Evolutionary conservation across 257 asterid genomes (phyloP).

Genomic region (Solanum ossicruentum): DNA sequence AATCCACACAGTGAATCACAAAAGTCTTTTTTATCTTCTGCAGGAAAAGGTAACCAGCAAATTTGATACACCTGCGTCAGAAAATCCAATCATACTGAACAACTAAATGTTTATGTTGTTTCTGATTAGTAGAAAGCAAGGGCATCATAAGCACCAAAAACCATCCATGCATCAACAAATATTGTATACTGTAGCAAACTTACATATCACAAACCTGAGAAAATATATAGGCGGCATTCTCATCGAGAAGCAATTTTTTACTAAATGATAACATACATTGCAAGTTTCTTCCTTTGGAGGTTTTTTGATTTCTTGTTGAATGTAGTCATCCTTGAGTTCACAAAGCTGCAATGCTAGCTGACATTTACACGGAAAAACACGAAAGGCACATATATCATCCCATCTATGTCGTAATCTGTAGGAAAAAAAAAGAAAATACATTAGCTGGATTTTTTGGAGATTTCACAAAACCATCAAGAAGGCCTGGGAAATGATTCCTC

Average conservation of each 20-base stretch:
- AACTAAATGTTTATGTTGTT: background rate
- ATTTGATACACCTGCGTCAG: background rate
- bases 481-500: no score
- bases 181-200: background rate
- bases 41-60: background rate
- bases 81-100: background rate
- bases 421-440: background rate
- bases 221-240: background rate
- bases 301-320: conserved; percentile 84
- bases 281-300: conserved; percentile 43
- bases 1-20: background rate
- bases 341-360: conserved; percentile 51
- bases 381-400: conserved; percentile 80
- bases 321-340: conserved; percentile 78
- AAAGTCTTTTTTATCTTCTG: background rate
- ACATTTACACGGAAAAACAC: conserved; percentile 59
- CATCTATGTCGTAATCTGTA: conserved; percentile 54
- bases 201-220: background rate
- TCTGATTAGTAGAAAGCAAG: background rate
- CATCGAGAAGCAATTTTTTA: background rate
- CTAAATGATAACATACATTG: conserved; percentile 39
- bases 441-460: no score
- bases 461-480: no score
- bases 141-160: background rate
- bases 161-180: background rate